Conservation (phyloP, 495 filamentous ascomycete species). For the Daldinia grandis region DNA sequence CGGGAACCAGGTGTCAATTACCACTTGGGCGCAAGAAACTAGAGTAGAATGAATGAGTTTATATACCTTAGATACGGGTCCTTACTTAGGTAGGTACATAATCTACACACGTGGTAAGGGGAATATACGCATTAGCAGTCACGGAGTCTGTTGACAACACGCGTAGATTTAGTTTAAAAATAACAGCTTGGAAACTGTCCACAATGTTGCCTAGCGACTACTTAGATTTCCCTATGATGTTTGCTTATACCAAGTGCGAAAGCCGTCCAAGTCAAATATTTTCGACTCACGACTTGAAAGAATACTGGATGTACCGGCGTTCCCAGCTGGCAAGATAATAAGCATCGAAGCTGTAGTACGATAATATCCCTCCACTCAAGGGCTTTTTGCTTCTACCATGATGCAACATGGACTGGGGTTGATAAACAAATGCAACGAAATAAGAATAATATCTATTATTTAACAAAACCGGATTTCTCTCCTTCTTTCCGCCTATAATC, state of each 20-base stretch:
- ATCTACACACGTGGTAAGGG: too few species aligned
- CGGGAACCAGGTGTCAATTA: background rate
- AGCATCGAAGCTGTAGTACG: background rate
- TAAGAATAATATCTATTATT: background rate
- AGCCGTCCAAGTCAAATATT: background rate
- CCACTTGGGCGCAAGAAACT: background rate
- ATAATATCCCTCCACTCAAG: background rate
- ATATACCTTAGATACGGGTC: background rate
- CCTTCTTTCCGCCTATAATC: background rate
- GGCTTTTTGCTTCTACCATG: background rate
- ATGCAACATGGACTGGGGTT: background rate
- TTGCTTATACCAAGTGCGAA: background rate
- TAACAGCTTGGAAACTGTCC: background rate
- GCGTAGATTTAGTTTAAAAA: background rate
- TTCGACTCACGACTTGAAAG: background rate
- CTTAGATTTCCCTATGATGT: background rate
- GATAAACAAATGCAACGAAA: background rate
- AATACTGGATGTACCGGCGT: background rate
- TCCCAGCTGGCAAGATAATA: too few species aligned
- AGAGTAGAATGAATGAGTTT: background rate
- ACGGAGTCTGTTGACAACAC: background rate
- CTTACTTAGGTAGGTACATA: too few species aligned
- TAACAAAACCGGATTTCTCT: background rate
- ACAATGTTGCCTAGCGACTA: background rate
- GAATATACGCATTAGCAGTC: background rate